phyloP scores from a whole-genome alignment of 169 alveolate species.

The Plasmodium fragile region DNA sequence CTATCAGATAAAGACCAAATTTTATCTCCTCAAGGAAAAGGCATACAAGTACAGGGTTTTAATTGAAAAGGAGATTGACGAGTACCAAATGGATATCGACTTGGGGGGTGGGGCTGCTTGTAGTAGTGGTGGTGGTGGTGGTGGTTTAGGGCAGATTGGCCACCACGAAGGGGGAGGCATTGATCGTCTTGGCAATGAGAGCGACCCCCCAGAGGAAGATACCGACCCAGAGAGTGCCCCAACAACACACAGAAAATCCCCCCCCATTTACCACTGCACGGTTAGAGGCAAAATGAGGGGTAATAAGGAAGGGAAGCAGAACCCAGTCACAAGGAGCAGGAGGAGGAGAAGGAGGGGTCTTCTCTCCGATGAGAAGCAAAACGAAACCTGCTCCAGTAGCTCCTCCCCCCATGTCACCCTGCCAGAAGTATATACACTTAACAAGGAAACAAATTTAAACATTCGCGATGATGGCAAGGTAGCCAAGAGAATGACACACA shows the following conservation, averaged over 20 bases:
- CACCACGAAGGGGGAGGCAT: not conserved
- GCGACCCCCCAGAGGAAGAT: not conserved
- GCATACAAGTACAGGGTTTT: slow-evolving; percentile 29
- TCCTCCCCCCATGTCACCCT: slow-evolving; percentile 6
- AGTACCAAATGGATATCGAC: not conserved
- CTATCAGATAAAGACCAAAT: slow-evolving; percentile 38
- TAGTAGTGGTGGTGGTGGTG: too few relatives aligned
- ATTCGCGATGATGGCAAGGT: not conserved
- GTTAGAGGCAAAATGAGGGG: not conserved
- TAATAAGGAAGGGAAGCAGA: not conserved
- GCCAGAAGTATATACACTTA: not conserved
- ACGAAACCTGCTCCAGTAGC: not conserved
- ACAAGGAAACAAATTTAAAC: not conserved
- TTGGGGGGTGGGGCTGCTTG: not conserved
- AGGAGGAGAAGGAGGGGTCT: not conserved
- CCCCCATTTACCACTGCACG: not conserved
- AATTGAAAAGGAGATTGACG: slow-evolving; percentile 35
- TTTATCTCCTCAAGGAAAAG: slow-evolving; percentile 41
- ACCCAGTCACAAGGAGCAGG: too few relatives aligned
- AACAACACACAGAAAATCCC: not conserved
- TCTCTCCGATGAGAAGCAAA: not conserved
- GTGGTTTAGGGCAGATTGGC: not conserved
- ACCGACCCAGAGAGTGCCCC: not conserved
- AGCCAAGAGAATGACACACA: not conserved
- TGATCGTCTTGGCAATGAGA: too few relatives aligned